Evolutionary conservation across 768 basidiomycete genomes (phyloP).

Genomic region (Termitomyces sp.): DNA sequence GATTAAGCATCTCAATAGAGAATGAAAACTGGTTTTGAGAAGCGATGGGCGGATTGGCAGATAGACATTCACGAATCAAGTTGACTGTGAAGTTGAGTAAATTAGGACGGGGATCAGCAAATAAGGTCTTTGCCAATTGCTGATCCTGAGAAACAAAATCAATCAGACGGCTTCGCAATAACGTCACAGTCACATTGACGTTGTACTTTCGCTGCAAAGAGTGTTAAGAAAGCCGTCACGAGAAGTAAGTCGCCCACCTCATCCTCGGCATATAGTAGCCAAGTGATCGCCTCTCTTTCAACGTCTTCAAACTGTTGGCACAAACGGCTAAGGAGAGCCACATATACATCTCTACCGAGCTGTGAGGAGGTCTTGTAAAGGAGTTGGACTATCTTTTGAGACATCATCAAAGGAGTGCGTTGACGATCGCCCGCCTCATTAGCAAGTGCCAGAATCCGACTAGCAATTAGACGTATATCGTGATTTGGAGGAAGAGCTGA

Average conservation of each 20-base stretch:
- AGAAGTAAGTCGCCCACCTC: constrained; percentile 50
- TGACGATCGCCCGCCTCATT: constrained; percentile 73
- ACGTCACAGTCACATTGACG: constrained; percentile 85
- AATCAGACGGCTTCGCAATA: constrained; percentile 81
- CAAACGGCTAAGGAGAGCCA: constrained; percentile 80
- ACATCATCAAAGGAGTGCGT: constrained; percentile 85
- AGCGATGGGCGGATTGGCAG: constrained; percentile 75
- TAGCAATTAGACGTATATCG: constrained; percentile 80
- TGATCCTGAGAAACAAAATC: constrained; percentile 76
- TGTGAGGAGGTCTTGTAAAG: constrained; percentile 85
- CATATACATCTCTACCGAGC: constrained; percentile 91
- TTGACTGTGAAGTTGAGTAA: constrained; percentile 79
- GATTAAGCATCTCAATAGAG: constrained; percentile 75
- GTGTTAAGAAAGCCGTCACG: constrained; percentile 4
- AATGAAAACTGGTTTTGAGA: constrained; percentile 75
- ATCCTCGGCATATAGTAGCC: constrained; percentile 95
- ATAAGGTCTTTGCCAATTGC: constrained; percentile 82
- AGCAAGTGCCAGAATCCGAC: constrained; percentile 80
- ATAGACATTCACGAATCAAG: constrained; percentile 82
- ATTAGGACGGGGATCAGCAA: constrained; percentile 70
- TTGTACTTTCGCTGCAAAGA: constrained; percentile 84
- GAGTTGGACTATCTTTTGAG: constrained; percentile 94
- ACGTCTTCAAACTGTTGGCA: constrained; percentile 90
- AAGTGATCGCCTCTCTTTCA: constrained; percentile 93
- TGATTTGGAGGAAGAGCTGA: constrained; percentile 73